Conservation (phyloP, 2,329 filamentous ascomycete species). For the Davidsoniella neocaledoniae region DNA sequence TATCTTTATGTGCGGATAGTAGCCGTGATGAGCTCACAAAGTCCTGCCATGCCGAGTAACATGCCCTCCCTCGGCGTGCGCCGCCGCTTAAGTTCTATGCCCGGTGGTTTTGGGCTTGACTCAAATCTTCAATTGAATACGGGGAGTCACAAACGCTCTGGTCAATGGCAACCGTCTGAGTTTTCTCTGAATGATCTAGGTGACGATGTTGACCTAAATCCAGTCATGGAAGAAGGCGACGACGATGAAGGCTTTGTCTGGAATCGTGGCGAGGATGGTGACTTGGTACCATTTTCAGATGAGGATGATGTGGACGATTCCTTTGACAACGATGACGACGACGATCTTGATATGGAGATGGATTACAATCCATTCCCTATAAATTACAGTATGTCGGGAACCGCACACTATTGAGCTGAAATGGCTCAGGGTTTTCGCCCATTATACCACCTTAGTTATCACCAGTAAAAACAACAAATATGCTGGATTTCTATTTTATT, state of each 20-base stretch:
- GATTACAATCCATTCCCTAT: conserved; percentile 27
- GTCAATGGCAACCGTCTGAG: conserved; percentile 3
- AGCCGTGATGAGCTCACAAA: conserved; percentile 52
- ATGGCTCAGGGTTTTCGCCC: neutral
- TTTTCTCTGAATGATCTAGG: neutral
- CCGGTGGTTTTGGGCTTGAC: neutral
- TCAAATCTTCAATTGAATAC: neutral
- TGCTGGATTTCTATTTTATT: neutral
- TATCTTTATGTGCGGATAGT: conserved; percentile 89
- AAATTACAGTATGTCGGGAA: conserved; percentile 5
- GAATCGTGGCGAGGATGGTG: conserved; percentile 42
- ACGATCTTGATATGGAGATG: conserved; percentile 23
- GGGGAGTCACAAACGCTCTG: neutral
- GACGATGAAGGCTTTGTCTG: conserved; percentile 39
- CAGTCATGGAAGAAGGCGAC: conserved; percentile 19
- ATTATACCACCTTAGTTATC: neutral
- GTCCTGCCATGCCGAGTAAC: conserved; percentile 28
- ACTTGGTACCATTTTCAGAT: conserved; percentile 36
- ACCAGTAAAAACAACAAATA: neutral
- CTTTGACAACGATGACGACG: conserved; percentile 28
- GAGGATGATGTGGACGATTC: conserved; percentile 31
- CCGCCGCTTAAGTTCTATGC: conserved; percentile 2
- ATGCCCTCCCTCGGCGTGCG: conserved; percentile 8
- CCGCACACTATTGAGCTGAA: neutral
- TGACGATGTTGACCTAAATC: conserved; percentile 9